phyloP scores from a whole-genome alignment of 331 rosid species.

The Pyrus hybrid region DNA sequence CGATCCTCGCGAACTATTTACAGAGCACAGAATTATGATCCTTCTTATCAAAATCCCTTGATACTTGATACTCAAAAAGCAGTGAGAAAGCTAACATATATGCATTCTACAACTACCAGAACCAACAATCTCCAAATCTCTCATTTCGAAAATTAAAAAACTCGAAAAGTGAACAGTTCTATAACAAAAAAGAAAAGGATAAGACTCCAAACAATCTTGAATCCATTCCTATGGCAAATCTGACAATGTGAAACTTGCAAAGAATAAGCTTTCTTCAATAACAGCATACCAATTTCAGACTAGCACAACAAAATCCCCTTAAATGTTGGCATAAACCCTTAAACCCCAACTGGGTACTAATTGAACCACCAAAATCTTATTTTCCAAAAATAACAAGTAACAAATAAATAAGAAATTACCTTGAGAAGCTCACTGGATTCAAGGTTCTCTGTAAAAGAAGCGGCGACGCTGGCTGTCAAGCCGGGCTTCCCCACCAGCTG shows the following conservation, averaged over 20 bases:
- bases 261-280: background rate
- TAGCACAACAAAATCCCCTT: background rate
- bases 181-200: background rate
- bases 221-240: background rate
- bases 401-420: conserved; percentile 26
- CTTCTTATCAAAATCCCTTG: background rate
- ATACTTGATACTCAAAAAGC: too few relatives aligned
- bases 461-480: conserved; percentile 55
- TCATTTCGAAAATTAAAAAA: background rate
- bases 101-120: background rate
- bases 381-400: background rate
- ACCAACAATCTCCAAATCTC: background rate
- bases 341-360: background rate
- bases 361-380: background rate
- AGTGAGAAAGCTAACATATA: too few relatives aligned
- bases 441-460: conserved; percentile 72
- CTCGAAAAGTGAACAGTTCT: background rate
- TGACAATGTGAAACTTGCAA: background rate
- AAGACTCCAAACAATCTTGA: background rate
- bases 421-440: conserved; percentile 90
- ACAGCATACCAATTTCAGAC: background rate
- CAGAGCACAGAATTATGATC: background rate
- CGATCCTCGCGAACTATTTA: background rate
- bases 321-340: background rate
- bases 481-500: conserved; percentile 90